phyloP scores from a whole-genome alignment of 441 rosid genomes.

The Gossypium aridum region DNA sequence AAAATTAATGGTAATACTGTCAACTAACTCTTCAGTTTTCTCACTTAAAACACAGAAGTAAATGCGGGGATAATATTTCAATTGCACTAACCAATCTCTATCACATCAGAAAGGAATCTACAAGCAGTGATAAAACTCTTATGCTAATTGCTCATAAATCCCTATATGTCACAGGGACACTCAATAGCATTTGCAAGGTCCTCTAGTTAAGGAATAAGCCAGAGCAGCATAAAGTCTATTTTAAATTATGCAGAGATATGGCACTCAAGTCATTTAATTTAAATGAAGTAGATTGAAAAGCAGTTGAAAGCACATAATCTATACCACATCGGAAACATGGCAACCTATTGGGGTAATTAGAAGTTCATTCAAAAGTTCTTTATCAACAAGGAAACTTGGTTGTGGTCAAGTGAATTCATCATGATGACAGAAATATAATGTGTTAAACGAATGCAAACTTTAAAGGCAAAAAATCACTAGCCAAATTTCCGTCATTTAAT shows the following conservation, averaged over 20 bases:
- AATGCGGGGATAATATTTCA: neutral
- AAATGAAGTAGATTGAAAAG: neutral
- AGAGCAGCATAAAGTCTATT: neutral
- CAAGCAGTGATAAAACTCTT: neutral
- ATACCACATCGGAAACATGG: neutral
- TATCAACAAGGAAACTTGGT: neutral
- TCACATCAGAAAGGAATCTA: neutral
- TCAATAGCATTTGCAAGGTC: neutral
- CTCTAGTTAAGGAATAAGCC: neutral
- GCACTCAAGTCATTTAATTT: neutral
- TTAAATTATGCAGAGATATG: neutral
- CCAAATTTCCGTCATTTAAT: neutral
- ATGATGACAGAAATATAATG: neutral
- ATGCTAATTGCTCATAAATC: neutral
- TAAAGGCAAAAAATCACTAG: neutral
- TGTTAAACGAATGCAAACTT: neutral
- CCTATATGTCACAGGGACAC: neutral
- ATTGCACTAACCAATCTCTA: neutral
- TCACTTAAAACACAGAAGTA: neutral
- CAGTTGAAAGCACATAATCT: neutral
- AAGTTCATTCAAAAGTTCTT: neutral
- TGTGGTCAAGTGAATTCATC: neutral
- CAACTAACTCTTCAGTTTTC: slow-evolving; percentile 1
- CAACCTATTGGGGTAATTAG: neutral
- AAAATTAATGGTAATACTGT: neutral